Evolutionary conservation across 306 rosid genomes (phyloP), one percentile per base, ranked within the genome.

Genomic region (Vigna mungo): DNA sequence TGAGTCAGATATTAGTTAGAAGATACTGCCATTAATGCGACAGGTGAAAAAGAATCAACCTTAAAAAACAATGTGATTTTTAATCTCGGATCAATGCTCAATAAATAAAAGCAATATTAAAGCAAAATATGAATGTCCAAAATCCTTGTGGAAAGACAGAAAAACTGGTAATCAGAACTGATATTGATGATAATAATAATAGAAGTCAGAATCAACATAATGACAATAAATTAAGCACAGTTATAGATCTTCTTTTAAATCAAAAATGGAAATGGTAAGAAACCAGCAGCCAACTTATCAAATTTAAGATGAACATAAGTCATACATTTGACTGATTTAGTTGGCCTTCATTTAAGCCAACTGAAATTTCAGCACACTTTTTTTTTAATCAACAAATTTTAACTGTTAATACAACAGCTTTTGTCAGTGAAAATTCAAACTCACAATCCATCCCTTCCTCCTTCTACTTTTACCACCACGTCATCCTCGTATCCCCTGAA

Each of bases 1-100:
- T 7, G 55, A 73, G 14, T 61, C 27, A 78, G 53, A 53, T 36
- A 71, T 9, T 54, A 30, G 52, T 41, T 59, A 34, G 46, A 36
- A 76, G 41, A 36, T 7, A 21, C 15, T 43, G 71, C 51, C 61
- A 56, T 76, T 41, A 70, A 17, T 30, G 75, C 37, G 67, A 72
- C 30, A 43, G 54, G 32, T 59, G 53, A 11, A 75, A 39, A 39
- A 47, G 41, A 25, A 25, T 25, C 3, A 25, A 25, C 27, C 27
- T 25, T 25, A 2, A 25, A 25, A 77, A 51, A 12, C 8, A 53
- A 30, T 62, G 15, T 32, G 13, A 54, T 27, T 65, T 69, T 34
- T 49, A 34, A 64, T 43, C 32, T 54, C 52, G 71, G 0, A 61
- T 6, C 12, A 1, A 52, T 21, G 32, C 13, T 61, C 30, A 21